Evolutionary conservation across 257 asterid species (phyloP).

Genomic region (Eucommia ulmoides): DNA sequence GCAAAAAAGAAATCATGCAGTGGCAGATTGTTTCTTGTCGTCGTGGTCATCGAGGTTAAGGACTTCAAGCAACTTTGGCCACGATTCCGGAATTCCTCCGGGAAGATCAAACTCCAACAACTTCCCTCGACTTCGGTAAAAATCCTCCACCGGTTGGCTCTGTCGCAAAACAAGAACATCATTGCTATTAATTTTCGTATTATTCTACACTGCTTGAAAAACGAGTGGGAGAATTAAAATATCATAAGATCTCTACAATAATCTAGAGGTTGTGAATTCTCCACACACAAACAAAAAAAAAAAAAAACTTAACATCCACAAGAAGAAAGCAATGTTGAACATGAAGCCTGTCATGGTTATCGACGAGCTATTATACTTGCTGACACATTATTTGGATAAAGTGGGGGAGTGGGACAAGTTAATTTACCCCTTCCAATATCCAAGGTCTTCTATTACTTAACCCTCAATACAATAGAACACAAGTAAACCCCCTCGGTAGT

Average conservation of each 20-base stretch:
- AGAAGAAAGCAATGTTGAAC: neutral
- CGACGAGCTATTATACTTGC: neutral
- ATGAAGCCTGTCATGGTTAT: neutral
- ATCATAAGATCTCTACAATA: neutral
- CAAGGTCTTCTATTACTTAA: too few species aligned
- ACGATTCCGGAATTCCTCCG: slow-evolving; percentile 84
- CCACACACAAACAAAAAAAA: neutral
- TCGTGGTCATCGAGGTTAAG: slow-evolving; percentile 77
- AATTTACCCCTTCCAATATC: too few species aligned
- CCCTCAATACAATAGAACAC: too few species aligned
- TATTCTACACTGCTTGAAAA: neutral
- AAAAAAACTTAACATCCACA: neutral
- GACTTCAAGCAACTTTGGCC: slow-evolving; percentile 87
- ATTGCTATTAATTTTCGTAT: neutral
- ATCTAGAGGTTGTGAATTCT: neutral
- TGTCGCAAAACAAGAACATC: slow-evolving; percentile 12
- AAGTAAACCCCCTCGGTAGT: too few species aligned
- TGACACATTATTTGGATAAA: too few species aligned
- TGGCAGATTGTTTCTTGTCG: slow-evolving; percentile 48
- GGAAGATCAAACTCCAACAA: slow-evolving; percentile 77
- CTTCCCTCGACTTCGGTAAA: slow-evolving; percentile 54
- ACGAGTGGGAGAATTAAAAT: neutral
- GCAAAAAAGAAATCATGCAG: slow-evolving; percentile 32
- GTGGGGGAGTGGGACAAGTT: too few species aligned
- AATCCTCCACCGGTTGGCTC: slow-evolving; percentile 92